Percentiles rank a stretch among this genome's conserved stretches.
phyloP scores from a whole-genome alignment of 31 red algal genomes.

The Odonthalia washingtoniensis region DNA sequence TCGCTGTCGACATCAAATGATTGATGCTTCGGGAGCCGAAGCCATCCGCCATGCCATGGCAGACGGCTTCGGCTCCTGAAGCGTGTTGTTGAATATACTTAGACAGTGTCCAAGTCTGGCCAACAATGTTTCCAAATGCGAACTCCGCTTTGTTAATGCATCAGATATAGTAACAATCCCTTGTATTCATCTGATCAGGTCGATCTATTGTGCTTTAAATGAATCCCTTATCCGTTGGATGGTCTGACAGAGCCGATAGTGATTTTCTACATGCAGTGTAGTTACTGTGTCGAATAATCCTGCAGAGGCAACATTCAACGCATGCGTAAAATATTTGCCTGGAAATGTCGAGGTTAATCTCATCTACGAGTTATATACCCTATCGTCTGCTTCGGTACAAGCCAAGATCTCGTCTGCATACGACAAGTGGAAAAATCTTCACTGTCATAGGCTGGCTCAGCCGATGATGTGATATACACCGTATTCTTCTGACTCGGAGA shows the following conservation, averaged over 20 bases:
- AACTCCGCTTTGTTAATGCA: neutral
- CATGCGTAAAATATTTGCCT: neutral
- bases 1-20: no score
- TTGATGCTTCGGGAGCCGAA: no score
- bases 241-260: neutral
- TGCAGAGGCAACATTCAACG: neutral
- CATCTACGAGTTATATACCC: neutral
- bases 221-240: neutral
- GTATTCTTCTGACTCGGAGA: neutral
- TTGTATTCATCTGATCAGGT: neutral
- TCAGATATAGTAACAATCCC: neutral
- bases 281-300: no score
- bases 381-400: no score
- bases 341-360: neutral
- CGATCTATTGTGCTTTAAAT: neutral
- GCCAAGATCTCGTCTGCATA: neutral
- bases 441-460: neutral
- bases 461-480: neutral
- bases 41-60: no score
- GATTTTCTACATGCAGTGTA: neutral
- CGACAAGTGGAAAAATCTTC: neutral
- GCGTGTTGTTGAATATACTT: no score
- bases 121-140: no score
- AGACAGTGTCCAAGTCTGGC: no score
- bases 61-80: no score